A percentile compares a stretch with the other conserved stretches of the same genome.
Conservation (phyloP, 2,329 filamentous ascomycete species). For the Monosporascus sp. region DNA sequence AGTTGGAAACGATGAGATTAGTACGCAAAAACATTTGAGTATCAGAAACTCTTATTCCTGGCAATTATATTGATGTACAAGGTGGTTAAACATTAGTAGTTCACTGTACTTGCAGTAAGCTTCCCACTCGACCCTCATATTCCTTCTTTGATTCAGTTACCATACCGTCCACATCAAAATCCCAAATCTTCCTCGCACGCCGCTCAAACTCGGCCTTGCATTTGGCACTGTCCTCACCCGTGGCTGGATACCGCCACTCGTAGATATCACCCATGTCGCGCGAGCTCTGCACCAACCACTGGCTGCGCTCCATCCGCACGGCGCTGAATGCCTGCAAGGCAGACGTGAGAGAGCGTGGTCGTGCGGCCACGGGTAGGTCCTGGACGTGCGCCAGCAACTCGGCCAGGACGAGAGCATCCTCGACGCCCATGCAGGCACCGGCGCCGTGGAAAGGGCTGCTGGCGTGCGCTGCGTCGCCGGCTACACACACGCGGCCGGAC, state of each 20-base stretch:
- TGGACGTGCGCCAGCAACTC: slow-evolving; percentile 3
- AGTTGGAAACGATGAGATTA: no score
- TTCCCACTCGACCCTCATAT: background rate
- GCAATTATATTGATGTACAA: no score
- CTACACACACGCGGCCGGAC: slow-evolving; percentile 34
- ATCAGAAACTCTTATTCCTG: no score
- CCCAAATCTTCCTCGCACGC: slow-evolving; percentile 31
- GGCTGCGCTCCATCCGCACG: slow-evolving; percentile 33
- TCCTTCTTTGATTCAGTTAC: slow-evolving; percentile 12
- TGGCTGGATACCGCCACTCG: slow-evolving; percentile 26
- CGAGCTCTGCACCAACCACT: slow-evolving; percentile 36
- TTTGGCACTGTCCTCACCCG: slow-evolving; percentile 28
- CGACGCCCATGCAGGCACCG: slow-evolving; percentile 46
- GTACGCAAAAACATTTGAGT: no score
- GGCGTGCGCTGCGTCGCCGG: slow-evolving; percentile 50
- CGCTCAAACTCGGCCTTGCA: slow-evolving; percentile 32
- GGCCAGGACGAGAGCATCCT: slow-evolving; percentile 41
- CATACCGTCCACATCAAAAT: slow-evolving; percentile 31
- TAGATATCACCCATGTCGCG: slow-evolving; percentile 33
- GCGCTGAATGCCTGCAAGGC: slow-evolving; percentile 34
- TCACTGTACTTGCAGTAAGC: background rate
- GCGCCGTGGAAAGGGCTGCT: slow-evolving; percentile 43
- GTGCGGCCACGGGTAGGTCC: slow-evolving; percentile 17
- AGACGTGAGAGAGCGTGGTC: slow-evolving; percentile 1
- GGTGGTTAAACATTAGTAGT: no score